phyloP scores from a whole-genome alignment of 192 early-diverging fungal species.

The Geranomyces variabilis region DNA sequence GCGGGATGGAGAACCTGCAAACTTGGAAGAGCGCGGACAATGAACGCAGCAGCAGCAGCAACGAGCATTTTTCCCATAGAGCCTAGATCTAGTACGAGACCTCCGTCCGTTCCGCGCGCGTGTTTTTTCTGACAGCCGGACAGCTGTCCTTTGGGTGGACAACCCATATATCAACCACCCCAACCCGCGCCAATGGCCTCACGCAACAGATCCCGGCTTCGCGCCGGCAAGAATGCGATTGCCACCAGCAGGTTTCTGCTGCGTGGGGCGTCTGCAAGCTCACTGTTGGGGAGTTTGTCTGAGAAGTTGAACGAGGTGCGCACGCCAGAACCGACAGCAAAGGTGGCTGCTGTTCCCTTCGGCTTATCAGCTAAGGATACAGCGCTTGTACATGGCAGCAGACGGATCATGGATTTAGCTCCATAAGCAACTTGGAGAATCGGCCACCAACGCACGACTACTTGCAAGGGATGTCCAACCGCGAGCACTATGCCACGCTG shows the following conservation, averaged over 20 bases:
- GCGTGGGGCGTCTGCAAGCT: background rate
- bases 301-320: background rate
- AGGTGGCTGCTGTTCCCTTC: too few species aligned
- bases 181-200: too few species aligned
- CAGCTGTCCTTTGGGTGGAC: too few species aligned
- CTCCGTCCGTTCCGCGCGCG: too few species aligned
- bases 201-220: slow-evolving; percentile 2
- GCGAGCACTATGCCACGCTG: background rate
- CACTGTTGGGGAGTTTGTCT: background rate
- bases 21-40: too few species aligned
- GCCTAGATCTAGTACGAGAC: too few species aligned
- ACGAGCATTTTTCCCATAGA: too few species aligned
- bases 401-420: background rate
- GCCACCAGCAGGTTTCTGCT: background rate
- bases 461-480: background rate
- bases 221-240: background rate
- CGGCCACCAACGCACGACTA: background rate
- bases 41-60: too few species aligned
- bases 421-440: background rate
- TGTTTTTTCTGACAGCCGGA: too few species aligned
- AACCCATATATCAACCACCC: too few species aligned
- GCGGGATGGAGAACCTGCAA: too few species aligned
- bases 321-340: too few species aligned
- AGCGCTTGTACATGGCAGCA: background rate
- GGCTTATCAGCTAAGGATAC: background rate